Conservation (phyloP, 768 basidiomycete species). For the Kwoniella heveanensis region DNA sequence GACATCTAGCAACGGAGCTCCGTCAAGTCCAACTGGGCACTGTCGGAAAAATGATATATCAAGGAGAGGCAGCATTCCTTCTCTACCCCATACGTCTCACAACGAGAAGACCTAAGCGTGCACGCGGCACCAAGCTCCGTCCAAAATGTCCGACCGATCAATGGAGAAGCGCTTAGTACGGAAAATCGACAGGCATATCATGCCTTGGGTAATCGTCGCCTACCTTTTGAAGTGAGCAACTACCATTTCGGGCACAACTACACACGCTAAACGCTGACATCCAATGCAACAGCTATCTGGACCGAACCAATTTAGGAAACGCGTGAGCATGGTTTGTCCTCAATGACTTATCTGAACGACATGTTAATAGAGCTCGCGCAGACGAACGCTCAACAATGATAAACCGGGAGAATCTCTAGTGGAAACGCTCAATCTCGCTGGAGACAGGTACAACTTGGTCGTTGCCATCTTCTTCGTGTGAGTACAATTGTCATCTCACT, state of each 20-base stretch:
- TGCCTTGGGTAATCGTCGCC: conserved; percentile 25
- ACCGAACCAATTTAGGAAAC: conserved; percentile 39
- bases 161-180: conserved; percentile 26
- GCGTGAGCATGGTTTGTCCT: conserved; percentile 14
- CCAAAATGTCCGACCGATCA: conserved; percentile 12
- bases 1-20: too few relatives aligned
- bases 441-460: conserved; percentile 38
- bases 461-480: conserved; percentile 46
- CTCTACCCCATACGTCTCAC: too few relatives aligned
- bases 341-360: too few relatives aligned
- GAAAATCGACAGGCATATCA: conserved; percentile 34
- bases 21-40: too few relatives aligned
- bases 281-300: conserved; percentile 24
- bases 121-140: neutral
- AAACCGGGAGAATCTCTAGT: conserved; percentile 37
- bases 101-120: too few relatives aligned
- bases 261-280: neutral
- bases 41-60: too few relatives aligned
- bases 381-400: conserved; percentile 44
- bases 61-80: too few relatives aligned
- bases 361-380: neutral
- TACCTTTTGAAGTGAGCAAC: conserved; percentile 3
- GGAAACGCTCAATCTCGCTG: conserved; percentile 31
- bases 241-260: neutral
- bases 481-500: neutral